Percentiles rank a stretch among this genome's conserved stretches.
Conservation (phyloP, 805 yeast species). For the Saturnispora halmiae region DNA sequence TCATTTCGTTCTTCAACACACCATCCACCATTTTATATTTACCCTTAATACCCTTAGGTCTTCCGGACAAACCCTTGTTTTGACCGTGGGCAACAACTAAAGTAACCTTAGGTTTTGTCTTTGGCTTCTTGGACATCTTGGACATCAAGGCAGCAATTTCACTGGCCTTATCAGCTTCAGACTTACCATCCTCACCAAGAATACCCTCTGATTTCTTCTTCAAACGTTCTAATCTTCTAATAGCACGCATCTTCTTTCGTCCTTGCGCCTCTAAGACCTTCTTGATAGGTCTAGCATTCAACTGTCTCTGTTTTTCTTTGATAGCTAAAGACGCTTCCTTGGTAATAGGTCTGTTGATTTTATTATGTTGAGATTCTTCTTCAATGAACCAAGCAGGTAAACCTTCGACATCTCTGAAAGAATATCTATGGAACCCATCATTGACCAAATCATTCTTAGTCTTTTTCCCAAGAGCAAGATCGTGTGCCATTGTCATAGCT, state of each 20-base stretch:
- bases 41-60: conserved; percentile 96
- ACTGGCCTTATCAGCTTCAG: conserved; percentile 91
- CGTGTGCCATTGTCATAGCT: conserved; percentile 97
- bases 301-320: conserved; percentile 63
- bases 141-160: conserved; percentile 83
- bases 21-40: conserved; percentile 99
- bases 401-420: conserved; percentile 85
- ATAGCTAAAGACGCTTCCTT: conserved; percentile 83
- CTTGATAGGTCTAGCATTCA: conserved; percentile 97
- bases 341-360: conserved; percentile 83
- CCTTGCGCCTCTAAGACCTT: conserved; percentile 98
- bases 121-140: conserved; percentile 64
- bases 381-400: conserved; percentile 96
- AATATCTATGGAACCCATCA: conserved; percentile 85
- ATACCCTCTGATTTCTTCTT: conserved; percentile 89
- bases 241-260: conserved; percentile 89
- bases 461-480: conserved; percentile 82
- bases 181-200: conserved; percentile 76
- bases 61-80: conserved; percentile 80
- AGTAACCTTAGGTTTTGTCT: conserved; percentile 70
- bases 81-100: conserved; percentile 81
- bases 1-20: conserved; percentile 91
- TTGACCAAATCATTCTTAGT: conserved; percentile 78
- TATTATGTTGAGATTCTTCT: conserved; percentile 81
- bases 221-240: conserved; percentile 74